Conservation (phyloP, 768 basidiomycete species). For the Cystoderma amianthinum region DNA sequence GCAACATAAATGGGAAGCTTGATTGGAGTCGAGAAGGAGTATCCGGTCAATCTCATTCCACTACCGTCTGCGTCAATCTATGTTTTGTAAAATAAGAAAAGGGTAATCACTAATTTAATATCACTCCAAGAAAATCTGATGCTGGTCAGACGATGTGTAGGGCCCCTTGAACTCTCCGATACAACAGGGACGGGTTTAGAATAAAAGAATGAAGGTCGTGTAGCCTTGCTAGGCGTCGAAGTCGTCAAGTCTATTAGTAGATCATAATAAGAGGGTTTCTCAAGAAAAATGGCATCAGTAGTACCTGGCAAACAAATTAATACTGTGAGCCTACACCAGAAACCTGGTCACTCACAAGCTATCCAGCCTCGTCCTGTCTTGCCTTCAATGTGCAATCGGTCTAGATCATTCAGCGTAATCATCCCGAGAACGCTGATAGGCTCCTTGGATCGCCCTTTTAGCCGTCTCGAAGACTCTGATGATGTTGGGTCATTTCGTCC, state of each 20-base stretch:
- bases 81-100: conserved; percentile 3
- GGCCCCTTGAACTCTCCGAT: conserved; percentile 22
- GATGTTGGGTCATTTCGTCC: conserved; percentile 6
- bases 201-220: conserved; percentile 61
- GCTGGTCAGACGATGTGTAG: conserved; percentile 49
- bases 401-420: conserved; percentile 71
- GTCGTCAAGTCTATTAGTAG: conserved; percentile 76
- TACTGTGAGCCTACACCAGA: conserved; percentile 4
- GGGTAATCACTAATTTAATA: conserved; percentile 60
- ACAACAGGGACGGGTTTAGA: conserved; percentile 40
- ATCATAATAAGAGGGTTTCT: conserved; percentile 75
- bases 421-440: conserved; percentile 70
- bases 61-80: conserved; percentile 13
- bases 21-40: conserved; percentile 44
- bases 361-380: conserved; percentile 70
- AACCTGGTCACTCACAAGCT: conserved; percentile 47
- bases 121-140: conserved; percentile 84
- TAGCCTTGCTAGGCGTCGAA: conserved; percentile 48
- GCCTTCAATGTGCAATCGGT: conserved; percentile 50
- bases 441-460: conserved; percentile 36
- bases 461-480: conserved; percentile 7
- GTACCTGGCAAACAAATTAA: conserved; percentile 51
- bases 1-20: conserved; percentile 24
- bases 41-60: conserved; percentile 78
- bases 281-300: conserved; percentile 79